Evolutionary conservation across 257 asterid genomes (phyloP).

Genomic region (Verbascum thapsus): DNA sequence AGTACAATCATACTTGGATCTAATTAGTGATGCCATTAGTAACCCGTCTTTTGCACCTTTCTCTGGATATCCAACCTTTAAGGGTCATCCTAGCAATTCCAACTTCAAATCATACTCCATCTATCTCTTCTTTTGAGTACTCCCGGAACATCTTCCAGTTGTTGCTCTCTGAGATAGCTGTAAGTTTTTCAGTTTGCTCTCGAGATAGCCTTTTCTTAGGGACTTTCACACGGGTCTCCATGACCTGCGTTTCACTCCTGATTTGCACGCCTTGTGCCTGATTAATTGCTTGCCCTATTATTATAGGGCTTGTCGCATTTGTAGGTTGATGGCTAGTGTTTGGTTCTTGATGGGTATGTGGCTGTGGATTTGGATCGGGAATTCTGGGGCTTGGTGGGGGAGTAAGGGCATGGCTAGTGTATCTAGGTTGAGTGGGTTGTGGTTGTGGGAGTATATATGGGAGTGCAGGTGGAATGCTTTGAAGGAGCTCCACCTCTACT

Average conservation of each 20-base stretch:
- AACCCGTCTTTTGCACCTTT: background rate
- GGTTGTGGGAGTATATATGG: background rate
- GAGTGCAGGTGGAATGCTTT: too few species aligned
- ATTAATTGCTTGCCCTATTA: background rate
- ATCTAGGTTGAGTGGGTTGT: too few species aligned
- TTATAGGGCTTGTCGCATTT: background rate
- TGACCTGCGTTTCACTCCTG: background rate
- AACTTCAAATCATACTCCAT: background rate
- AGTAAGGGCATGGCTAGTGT: too few species aligned
- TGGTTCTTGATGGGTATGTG: background rate
- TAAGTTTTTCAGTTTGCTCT: background rate
- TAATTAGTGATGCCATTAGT: too few species aligned
- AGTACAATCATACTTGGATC: too few species aligned
- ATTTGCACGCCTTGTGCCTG: background rate
- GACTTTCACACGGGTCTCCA: too few species aligned
- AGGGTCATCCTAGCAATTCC: background rate
- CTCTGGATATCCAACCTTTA: background rate
- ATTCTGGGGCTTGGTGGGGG: too few species aligned
- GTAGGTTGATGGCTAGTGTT: background rate
- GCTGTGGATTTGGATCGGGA: background rate
- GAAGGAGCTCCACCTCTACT: background rate
- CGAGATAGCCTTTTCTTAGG: background rate
- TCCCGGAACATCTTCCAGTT: constrained; percentile 7
- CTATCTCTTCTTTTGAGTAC: background rate
- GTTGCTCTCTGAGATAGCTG: background rate